Evolutionary conservation across 176 grass and related monocot genomes (phyloP).

Genomic region (Carex parvula): DNA sequence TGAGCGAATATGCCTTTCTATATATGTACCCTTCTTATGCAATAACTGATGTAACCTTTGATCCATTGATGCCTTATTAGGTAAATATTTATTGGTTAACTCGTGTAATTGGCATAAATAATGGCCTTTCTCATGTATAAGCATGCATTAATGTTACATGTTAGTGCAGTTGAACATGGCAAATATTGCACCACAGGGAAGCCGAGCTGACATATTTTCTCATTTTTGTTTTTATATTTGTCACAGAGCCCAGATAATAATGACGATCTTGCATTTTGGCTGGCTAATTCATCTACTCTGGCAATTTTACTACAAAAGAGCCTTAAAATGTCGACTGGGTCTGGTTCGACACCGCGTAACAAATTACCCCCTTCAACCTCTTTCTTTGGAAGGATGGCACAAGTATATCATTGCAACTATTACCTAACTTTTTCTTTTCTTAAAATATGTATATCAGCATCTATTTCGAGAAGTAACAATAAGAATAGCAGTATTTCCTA

Average conservation of each 20-base stretch:
- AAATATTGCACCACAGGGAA: not conserved
- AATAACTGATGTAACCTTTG: not conserved
- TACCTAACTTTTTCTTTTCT: not conserved
- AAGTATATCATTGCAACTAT: slow-evolving; percentile 40
- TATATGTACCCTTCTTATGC: not conserved
- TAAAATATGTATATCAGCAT: not conserved
- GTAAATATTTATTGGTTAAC: not conserved
- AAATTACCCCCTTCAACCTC: slow-evolving; percentile 70
- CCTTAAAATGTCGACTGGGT: slow-evolving; percentile 57
- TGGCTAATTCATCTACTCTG: slow-evolving; percentile 79
- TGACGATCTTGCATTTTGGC: slow-evolving; percentile 73
- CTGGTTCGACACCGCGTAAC: slow-evolving; percentile 47
- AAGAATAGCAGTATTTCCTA: not conserved
- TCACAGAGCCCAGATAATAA: slow-evolving; percentile 77
- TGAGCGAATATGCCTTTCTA: not conserved
- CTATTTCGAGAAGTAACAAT: not conserved
- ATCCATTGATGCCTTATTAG: not conserved
- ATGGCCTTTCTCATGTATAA: not conserved
- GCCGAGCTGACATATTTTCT: not conserved
- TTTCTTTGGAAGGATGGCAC: slow-evolving; percentile 81
- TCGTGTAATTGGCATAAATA: not conserved
- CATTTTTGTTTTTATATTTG: slow-evolving; percentile 21
- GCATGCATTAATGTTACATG: not conserved
- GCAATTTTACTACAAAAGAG: slow-evolving; percentile 82
- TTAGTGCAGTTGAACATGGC: not conserved